Base-by-base conservation (phyloP, 306 rosid species). In the Trifolium pratense region DNA sequence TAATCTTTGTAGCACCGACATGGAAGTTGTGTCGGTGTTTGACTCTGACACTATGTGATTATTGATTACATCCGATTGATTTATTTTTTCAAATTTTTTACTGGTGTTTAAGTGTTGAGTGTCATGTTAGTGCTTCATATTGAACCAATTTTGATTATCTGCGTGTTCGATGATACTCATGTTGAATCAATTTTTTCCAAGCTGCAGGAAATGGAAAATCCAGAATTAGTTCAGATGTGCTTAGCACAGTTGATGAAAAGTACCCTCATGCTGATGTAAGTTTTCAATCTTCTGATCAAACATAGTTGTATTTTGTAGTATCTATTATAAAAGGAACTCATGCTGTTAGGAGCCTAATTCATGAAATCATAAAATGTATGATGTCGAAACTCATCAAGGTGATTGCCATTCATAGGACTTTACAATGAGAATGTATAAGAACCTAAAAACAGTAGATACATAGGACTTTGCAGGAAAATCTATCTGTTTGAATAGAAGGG, bases 251-350 rank as follows among this genome's bases (percentile, higher is more conserved):
- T 36, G 83, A 81, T 52, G 84, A 79, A 11, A 85, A 83, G 60
- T 10, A 18, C 84, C 75, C 73, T 81, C 80, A 43, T 60, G 40
- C 57, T 75, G 80, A 64, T 56, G 96, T 90, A 81, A 84, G 93
- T 78, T 83, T 57, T 36, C 15, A 36, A 63, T 63, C 26, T 63
- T 63, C 29, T 67, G 42, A 29, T 65, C 23, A 16, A 21, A 26
- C 18, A 59, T 49, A 5, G 9, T 64, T 39, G 21, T 17, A 52
- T 42, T 43, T 61, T 13, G 15, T 34, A 31, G 43, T 68, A 68
- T 32, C 31, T 75, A 34, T 49, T 64, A 14, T 14, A 16, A 72
- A 39, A 42, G 43, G 15, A 51, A 16, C 29, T 26, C 46, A 45
- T 43, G 63, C 31, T 59, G 26, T 68, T 21, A 55, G 40, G 58